These are phyloP conservation scores for Dendrobium catenatum DNA, from an alignment of 106 monocot genomes.

Conservation along the genomic window DNA sequence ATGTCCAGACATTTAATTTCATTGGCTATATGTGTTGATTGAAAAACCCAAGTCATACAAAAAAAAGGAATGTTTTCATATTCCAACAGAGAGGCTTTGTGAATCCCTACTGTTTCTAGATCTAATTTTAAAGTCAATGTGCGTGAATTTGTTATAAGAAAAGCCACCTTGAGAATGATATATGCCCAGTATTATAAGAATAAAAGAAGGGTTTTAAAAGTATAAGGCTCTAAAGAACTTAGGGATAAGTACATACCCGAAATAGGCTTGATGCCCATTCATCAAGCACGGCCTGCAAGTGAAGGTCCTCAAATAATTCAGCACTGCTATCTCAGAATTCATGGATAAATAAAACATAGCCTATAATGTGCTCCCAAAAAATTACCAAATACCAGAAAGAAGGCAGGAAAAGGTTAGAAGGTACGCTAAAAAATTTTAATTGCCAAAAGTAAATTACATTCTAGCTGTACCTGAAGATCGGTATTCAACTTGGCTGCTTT, in stretches of 20 bases:
- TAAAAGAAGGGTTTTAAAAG: background rate
- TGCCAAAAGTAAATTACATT: background rate
- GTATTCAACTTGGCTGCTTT: slow-evolving; percentile 81
- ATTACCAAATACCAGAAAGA: background rate
- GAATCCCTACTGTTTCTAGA: too few relatives aligned
- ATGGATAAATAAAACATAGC: background rate
- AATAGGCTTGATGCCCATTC: slow-evolving; percentile 99
- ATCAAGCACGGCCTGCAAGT: slow-evolving; percentile 87
- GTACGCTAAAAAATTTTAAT: background rate
- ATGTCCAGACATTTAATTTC: too few relatives aligned
- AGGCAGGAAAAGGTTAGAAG: background rate
- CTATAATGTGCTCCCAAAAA: slow-evolving; percentile 9
- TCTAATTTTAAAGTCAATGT: too few relatives aligned
- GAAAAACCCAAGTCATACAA: too few relatives aligned
- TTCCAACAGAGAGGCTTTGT: too few relatives aligned
- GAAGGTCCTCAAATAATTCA: slow-evolving; percentile 20
- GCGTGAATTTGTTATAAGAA: too few relatives aligned
- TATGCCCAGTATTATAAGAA: too few relatives aligned
- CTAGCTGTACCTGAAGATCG: slow-evolving; percentile 65
- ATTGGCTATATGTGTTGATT: too few relatives aligned
- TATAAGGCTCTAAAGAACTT: background rate
- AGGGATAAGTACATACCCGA: slow-evolving; percentile 38
- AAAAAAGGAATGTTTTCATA: too few relatives aligned
- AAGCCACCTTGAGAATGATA: too few relatives aligned
- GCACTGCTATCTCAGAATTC: slow-evolving; percentile 5